Conservation (phyloP, 176 grass and related monocot genomes). For the Lolium perenne region DNA sequence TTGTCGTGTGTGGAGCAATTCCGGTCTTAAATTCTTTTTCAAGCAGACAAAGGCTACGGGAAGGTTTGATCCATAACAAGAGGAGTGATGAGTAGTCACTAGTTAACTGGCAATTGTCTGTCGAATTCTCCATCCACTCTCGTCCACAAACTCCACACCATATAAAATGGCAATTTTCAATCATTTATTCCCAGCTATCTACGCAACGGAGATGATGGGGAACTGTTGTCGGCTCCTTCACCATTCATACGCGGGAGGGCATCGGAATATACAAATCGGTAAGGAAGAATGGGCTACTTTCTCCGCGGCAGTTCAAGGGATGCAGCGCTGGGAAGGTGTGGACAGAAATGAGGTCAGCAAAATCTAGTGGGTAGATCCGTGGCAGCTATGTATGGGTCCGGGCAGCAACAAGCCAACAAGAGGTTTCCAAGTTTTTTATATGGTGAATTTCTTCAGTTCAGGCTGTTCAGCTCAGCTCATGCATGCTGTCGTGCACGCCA, state of each 20-base stretch:
- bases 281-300: conserved; percentile 37
- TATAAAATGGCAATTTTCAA: background rate
- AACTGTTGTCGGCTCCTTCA: conserved; percentile 3
- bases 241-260: background rate
- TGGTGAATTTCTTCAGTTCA: background rate
- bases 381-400: conserved; percentile 49
- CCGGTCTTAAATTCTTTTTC: too few species aligned
- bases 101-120: background rate
- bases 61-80: too few species aligned
- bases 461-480: background rate
- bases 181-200: too few species aligned
- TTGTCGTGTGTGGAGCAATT: too few species aligned
- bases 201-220: background rate
- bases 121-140: background rate
- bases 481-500: too few species aligned
- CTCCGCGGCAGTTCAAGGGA: conserved; percentile 34
- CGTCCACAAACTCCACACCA: background rate
- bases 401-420: conserved; percentile 20
- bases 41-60: too few species aligned
- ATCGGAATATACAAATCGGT: conserved; percentile 23
- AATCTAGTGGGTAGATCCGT: conserved; percentile 72
- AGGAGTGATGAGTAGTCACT: background rate
- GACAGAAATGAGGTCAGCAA: conserved; percentile 63
- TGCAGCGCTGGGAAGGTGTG: conserved; percentile 42
- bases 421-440: conserved; percentile 24